phyloP scores from a whole-genome alignment of 768 basidiomycete species.

The Kockovaella imperatae region DNA sequence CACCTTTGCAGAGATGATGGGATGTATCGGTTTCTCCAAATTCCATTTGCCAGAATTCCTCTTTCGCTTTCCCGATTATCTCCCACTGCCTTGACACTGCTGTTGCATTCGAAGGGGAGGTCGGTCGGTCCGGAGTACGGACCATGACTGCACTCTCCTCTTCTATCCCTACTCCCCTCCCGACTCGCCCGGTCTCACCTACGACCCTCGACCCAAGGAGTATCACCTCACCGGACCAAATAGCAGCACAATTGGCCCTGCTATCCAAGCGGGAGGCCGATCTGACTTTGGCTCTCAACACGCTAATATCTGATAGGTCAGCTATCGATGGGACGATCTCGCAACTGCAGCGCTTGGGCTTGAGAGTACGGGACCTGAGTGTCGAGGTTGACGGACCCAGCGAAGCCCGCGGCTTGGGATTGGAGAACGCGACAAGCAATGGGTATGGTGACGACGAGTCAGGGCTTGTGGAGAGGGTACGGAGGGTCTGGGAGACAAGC shows the following conservation, averaged over 20 bases:
- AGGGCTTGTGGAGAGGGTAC: conserved; percentile 41
- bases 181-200: conserved; percentile 4
- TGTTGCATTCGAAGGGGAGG: too few relatives aligned
- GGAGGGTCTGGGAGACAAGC: conserved; percentile 43
- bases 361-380: conserved; percentile 53
- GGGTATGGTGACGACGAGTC: conserved; percentile 57
- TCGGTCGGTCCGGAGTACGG: too few relatives aligned
- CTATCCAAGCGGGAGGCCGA: conserved; percentile 69
- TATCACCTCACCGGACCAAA: conserved; percentile 32
- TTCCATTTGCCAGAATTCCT: too few relatives aligned
- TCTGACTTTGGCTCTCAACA: conserved; percentile 64
- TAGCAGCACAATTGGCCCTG: conserved; percentile 34
- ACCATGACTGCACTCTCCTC: conserved; percentile 10
- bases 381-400: conserved; percentile 33
- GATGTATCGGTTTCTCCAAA: too few relatives aligned
- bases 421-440: conserved; percentile 12
- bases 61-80: too few relatives aligned
- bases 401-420: conserved; percentile 43
- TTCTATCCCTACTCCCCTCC: conserved; percentile 7
- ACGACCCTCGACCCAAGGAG: conserved; percentile 15
- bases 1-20: too few relatives aligned
- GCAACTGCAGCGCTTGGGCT: conserved; percentile 15
- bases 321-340: conserved; percentile 51
- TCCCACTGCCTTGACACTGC: too few relatives aligned
- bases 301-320: conserved; percentile 61